A percentile compares a stretch with the other conserved stretches of the same genome.
Conservation (phyloP, 73 alveolate genomes). For the Paraurostyla sp. region DNA sequence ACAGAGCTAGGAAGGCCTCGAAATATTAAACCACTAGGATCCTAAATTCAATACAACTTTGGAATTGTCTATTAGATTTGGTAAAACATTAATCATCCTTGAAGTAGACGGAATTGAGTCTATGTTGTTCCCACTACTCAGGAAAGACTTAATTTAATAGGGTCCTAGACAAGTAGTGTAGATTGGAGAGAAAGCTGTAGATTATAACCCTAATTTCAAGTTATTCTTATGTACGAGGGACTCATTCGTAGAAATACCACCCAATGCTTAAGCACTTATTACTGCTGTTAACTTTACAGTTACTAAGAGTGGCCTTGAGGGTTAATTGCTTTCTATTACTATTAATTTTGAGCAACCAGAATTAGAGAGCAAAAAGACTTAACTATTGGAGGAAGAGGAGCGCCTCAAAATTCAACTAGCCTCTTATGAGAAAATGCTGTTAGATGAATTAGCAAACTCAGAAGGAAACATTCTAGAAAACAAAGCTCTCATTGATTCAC, state of each 20-base stretch:
- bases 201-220: constrained; percentile 96
- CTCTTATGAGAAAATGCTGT: constrained; percentile 95
- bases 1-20: constrained; percentile 82
- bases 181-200: constrained; percentile 99
- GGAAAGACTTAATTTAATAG: constrained; percentile 97
- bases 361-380: constrained; percentile 97
- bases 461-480: constrained; percentile 99
- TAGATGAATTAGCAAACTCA: constrained; percentile 98
- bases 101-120: constrained; percentile 99
- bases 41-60: constrained; percentile 95
- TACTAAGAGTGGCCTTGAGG: constrained; percentile 99
- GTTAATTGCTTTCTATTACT: constrained; percentile 98
- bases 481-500: constrained; percentile 97
- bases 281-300: constrained; percentile 98
- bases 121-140: constrained; percentile 96
- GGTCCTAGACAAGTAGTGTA: constrained; percentile 99
- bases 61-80: constrained; percentile 99
- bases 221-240: constrained; percentile 99
- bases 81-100: constrained; percentile 93
- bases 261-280: constrained; percentile 96
- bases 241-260: constrained; percentile 95
- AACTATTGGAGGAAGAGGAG: constrained; percentile 98
- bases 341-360: constrained; percentile 99
- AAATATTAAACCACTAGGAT: constrained; percentile 92
- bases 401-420: constrained; percentile 96